A percentile compares a stretch with the other conserved stretches of the same genome.
These are phyloP conservation scores for Stagonosporopsis chrysanthemi DNA, from an alignment of 2,329 filamentous ascomycete species.

Conservation along the genomic window DNA sequence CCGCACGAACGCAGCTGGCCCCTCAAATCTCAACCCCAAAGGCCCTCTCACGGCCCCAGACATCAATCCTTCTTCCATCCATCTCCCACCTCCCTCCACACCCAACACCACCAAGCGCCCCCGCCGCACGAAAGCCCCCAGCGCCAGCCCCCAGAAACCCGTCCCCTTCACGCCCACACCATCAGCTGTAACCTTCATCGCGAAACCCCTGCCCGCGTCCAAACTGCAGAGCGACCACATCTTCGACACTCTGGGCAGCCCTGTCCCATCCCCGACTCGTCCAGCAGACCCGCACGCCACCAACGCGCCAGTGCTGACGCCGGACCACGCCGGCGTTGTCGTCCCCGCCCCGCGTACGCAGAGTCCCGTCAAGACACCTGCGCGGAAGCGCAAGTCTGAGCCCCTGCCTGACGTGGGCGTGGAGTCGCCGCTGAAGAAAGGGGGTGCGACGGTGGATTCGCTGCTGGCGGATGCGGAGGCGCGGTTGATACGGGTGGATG, in stretches of 20 bases:
- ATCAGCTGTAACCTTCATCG: constrained; percentile 57
- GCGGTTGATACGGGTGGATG: constrained; percentile 77
- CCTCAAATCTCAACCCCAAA: not conserved
- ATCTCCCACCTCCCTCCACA: constrained; percentile 24
- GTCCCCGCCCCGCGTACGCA: constrained; percentile 39
- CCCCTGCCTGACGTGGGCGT: not conserved
- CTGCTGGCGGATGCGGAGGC: constrained; percentile 77
- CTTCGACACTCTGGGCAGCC: constrained; percentile 31
- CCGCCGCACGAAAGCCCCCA: constrained; percentile 25
- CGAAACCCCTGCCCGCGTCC: constrained; percentile 15
- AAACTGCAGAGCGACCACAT: constrained; percentile 34
- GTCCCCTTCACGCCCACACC: constrained; percentile 55
- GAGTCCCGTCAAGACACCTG: not conserved
- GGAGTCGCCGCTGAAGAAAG: constrained; percentile 23
- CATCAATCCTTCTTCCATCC: no score
- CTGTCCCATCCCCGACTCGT: constrained; percentile 54
- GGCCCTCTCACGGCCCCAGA: not conserved
- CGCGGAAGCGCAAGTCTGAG: not conserved
- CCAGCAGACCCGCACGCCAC: constrained; percentile 70
- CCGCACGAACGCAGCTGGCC: not conserved
- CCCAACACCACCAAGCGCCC: constrained; percentile 38
- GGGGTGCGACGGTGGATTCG: constrained; percentile 70
- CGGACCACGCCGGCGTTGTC: constrained; percentile 70
- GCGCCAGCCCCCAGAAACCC: constrained; percentile 28
- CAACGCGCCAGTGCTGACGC: constrained; percentile 76